A percentile compares a stretch with the other conserved stretches of the same genome.
Evolutionary conservation across 441 rosid species (phyloP).

Genomic region (Populus hybrid): DNA sequence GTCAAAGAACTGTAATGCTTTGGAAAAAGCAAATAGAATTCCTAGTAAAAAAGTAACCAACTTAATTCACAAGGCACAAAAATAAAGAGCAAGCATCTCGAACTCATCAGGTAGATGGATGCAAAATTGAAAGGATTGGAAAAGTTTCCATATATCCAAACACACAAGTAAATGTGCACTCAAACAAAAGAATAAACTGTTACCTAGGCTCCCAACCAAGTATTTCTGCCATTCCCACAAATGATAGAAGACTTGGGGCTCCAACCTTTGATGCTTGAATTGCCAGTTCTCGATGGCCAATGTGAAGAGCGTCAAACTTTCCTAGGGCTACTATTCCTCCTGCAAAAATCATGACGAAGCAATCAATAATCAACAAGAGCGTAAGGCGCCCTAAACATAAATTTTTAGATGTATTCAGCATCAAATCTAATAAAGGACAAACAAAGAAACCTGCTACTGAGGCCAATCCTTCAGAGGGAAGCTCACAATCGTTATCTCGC

Average conservation of each 20-base stretch:
- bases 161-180: not conserved
- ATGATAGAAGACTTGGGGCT: conserved; percentile 68
- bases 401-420: not conserved
- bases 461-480: conserved; percentile 43
- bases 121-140: not conserved
- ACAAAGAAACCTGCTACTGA: conserved; percentile 60
- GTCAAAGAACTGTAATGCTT: not conserved
- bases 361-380: conserved; percentile 4
- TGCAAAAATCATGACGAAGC: conserved; percentile 24
- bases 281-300: conserved; percentile 84
- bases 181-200: not conserved
- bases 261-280: conserved; percentile 84
- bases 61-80: not conserved
- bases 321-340: conserved; percentile 90
- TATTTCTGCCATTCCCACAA: conserved; percentile 86
- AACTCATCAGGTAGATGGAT: not conserved
- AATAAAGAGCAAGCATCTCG: not conserved
- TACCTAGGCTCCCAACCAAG: conserved; percentile 91
- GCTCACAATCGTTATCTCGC: conserved; percentile 47
- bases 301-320: conserved; percentile 85
- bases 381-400: not conserved
- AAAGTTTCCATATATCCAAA: not conserved
- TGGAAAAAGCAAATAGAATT: not conserved
- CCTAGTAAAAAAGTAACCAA: not conserved
- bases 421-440: not conserved